A percentile compares a stretch with the other conserved stretches of the same genome.
phyloP scores from a whole-genome alignment of 495 filamentous ascomycete species.

The Lindgomyces ingoldianus region DNA sequence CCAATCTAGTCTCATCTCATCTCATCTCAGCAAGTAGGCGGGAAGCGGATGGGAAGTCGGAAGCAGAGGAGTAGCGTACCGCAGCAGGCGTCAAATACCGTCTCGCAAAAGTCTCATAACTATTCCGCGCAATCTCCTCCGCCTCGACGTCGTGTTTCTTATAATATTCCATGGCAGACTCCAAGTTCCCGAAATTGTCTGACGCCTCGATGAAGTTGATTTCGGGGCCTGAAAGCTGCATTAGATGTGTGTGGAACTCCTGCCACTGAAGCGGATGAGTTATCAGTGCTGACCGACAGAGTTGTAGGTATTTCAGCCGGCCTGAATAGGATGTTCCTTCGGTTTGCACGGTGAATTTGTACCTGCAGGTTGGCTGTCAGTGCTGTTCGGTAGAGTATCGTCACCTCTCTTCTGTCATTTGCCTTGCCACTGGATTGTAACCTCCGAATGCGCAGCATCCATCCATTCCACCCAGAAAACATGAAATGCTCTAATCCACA shows the following conservation, averaged over 20 bases:
- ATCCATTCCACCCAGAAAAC: no score
- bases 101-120: constrained; percentile 49
- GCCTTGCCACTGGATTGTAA: no score
- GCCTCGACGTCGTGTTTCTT: constrained; percentile 49
- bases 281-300: constrained; percentile 53
- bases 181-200: constrained; percentile 56
- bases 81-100: constrained; percentile 55
- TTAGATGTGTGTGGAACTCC: constrained; percentile 55
- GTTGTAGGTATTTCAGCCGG: constrained; percentile 56
- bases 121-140: constrained; percentile 52
- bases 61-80: constrained; percentile 28
- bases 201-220: constrained; percentile 57
- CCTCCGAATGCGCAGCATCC: neutral
- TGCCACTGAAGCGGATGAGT: constrained; percentile 53
- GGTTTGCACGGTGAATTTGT: constrained; percentile 56
- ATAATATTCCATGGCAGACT: constrained; percentile 49
- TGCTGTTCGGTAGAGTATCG: neutral
- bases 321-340: constrained; percentile 64
- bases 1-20: neutral
- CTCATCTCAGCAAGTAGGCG: neutral
- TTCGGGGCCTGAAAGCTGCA: constrained; percentile 45
- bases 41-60: no score
- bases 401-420: no score
- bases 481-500: constrained; percentile 39
- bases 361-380: no score